These are phyloP conservation scores for Xylariaceae sp. DNA, from an alignment of 2,329 filamentous ascomycete species.

Conservation along the genomic window DNA sequence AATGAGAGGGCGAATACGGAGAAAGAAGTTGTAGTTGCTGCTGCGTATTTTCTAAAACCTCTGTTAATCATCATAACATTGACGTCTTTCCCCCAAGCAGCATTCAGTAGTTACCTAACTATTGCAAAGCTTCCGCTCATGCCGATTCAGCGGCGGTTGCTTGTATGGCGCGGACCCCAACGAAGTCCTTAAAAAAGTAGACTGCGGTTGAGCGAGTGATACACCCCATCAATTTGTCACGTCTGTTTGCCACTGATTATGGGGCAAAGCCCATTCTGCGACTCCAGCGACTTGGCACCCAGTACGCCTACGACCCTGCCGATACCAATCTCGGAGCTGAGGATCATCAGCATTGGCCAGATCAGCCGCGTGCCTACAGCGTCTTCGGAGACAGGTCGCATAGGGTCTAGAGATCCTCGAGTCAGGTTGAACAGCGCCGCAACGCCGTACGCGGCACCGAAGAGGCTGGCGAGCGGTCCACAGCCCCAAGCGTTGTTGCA, in stretches of 20 bases:
- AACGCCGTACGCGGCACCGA: constrained; percentile 8
- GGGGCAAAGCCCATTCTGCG: not conserved
- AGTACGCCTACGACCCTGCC: not conserved
- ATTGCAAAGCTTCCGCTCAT: not conserved
- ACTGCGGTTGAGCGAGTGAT: constrained; percentile 7
- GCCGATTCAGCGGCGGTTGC: not conserved
- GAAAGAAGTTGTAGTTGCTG: not conserved
- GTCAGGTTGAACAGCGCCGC: constrained; percentile 16
- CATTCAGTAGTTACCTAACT: not conserved
- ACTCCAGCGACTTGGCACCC: not conserved
- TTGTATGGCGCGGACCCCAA: not conserved
- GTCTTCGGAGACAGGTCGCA: not conserved
- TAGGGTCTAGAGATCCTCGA: not conserved
- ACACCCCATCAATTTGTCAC: constrained; percentile 10
- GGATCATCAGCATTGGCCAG: not conserved
- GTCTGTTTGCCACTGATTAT: constrained; percentile 15
- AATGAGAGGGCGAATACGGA: not conserved
- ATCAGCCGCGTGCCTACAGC: not conserved
- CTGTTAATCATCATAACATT: not conserved
- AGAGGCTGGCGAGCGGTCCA: constrained; percentile 7
- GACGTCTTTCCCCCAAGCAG: no score
- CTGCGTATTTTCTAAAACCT: not conserved
- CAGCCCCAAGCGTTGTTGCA: constrained; percentile 12
- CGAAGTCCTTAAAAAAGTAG: constrained; percentile 1
- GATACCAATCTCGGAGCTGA: not conserved